Evolutionary conservation across 768 basidiomycete species (phyloP), one percentile per base, ranked within the genome.

Genomic region (Auricularia cornea): DNA sequence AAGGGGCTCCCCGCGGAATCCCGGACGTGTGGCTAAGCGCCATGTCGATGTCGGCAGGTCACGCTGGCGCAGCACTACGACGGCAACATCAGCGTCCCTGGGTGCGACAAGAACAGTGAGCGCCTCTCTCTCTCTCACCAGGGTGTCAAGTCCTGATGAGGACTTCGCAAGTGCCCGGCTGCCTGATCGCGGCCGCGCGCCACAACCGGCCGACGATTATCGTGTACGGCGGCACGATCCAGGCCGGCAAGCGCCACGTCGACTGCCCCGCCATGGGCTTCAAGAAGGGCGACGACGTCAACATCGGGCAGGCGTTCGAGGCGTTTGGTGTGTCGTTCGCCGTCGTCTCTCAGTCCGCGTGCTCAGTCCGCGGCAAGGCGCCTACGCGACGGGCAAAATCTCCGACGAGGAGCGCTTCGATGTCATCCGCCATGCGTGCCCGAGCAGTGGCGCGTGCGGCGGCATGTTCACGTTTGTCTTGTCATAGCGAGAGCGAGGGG

Each of bases 151-250:
- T 54, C 10, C 35, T 30, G n/a, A n/a, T 38, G 8, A 38, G 10
- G 48, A 57, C 48, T 32, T 63, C 59, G 35, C 56, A 60, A 67
- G 69, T 94, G 92, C 92, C 92, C 10, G 92, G 90, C 20, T 90
- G 88, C 70, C 79, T 92, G 63, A 91, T 94, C 71, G 92, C 92
- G 18, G 92, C 92, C 1, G 88, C 79, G 41, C 85, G 92, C 60
- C 88, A 92, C 76, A 94, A 94, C 70, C 83, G 92, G 5, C 92
- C 92, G 1, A 93, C 92, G 1, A 84, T 94, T 69, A 88, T 93
- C 62, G 81, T 94, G 14, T 94, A 94, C 71, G 76, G 92, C 18
- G 92, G 92, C 3, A 64, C 69, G 5, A 70, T 71, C 64, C 63
- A 65, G 30, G 59, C 70, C n/a, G 70, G 70, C 10, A 52, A 29